A percentile compares a stretch with the other conserved stretches of the same genome.
phyloP scores from a whole-genome alignment of 1,284 basidiomycete genomes.

The Ceratobasidium sp. region DNA sequence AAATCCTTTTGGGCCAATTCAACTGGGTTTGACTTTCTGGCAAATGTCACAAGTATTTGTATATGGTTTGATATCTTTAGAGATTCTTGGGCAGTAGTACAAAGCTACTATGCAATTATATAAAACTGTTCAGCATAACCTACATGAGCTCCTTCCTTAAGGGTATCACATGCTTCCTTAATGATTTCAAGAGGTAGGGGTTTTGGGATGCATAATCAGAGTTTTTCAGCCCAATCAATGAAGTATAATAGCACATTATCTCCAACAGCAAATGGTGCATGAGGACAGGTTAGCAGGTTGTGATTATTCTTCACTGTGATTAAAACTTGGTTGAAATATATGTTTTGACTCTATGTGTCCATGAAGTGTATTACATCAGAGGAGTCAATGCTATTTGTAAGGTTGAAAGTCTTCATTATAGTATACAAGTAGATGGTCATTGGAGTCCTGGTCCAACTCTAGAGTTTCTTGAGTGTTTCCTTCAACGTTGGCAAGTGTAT shows the following conservation, averaged over 20 bases:
- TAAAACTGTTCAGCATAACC: constrained; percentile 47
- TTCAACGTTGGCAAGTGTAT: background rate
- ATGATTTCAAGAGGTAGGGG: constrained; percentile 42
- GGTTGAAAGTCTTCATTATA: background rate
- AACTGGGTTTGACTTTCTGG: constrained; percentile 50
- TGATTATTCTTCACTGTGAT: background rate
- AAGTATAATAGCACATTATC: constrained; percentile 46
- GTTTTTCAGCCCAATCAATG: constrained; percentile 42
- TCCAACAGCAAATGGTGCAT: constrained; percentile 40
- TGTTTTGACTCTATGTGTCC: too few species aligned
- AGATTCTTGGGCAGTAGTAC: constrained; percentile 51
- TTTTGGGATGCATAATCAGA: constrained; percentile 45
- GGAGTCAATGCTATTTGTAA: background rate
- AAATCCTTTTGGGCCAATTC: constrained; percentile 47
- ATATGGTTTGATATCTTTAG: constrained; percentile 46
- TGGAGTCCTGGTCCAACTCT: background rate
- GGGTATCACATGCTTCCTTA: constrained; percentile 46
- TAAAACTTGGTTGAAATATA: background rate
- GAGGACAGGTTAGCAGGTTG: background rate
- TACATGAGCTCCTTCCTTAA: constrained; percentile 47
- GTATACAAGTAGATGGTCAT: too few species aligned
- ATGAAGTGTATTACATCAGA: too few species aligned
- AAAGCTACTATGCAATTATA: constrained; percentile 41
- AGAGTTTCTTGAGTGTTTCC: background rate
- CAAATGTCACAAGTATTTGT: constrained; percentile 51